Conservation (phyloP, 805 yeast species). For the Ogataea trehaloabstinens region DNA sequence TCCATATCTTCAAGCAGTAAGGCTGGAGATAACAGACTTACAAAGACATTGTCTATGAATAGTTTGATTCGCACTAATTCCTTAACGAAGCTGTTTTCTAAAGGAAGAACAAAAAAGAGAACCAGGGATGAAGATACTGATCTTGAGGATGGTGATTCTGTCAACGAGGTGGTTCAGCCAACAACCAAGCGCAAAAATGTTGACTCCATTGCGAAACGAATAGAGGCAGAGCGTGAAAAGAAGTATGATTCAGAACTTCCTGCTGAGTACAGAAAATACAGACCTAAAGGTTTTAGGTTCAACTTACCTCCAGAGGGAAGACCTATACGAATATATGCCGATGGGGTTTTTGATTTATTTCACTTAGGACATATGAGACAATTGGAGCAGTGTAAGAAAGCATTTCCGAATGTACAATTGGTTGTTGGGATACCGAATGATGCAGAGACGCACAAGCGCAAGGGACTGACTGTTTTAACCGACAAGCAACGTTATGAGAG, state of each 20-base stretch:
- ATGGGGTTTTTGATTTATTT: slow-evolving; percentile 95
- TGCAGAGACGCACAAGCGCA: slow-evolving; percentile 82
- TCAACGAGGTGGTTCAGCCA: not conserved
- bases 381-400: slow-evolving; percentile 92
- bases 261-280: slow-evolving; percentile 65
- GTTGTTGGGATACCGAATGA: slow-evolving; percentile 94
- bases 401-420: slow-evolving; percentile 78
- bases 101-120: slow-evolving; percentile 12
- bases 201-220: slow-evolving; percentile 24
- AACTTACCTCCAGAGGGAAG: slow-evolving; percentile 83
- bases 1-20: not conserved
- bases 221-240: slow-evolving; percentile 44
- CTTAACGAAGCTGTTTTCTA: slow-evolving; percentile 22
- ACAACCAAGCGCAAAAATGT: slow-evolving; percentile 7
- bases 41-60: slow-evolving; percentile 19
- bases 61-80: slow-evolving; percentile 22
- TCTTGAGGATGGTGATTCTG: slow-evolving; percentile 2
- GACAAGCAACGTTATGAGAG: slow-evolving; percentile 90
- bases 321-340: slow-evolving; percentile 93
- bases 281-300: slow-evolving; percentile 77
- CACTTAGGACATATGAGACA: slow-evolving; percentile 98
- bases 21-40: slow-evolving; percentile 8
- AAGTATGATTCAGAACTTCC: slow-evolving; percentile 65
- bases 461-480: slow-evolving; percentile 88
- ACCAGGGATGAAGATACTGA: slow-evolving; percentile 16